Percentiles rank a stretch among this genome's conserved stretches.
These are phyloP conservation scores for Capsella bursapastoris DNA, from an alignment of 345 rosid genomes.

Conservation along the genomic window DNA sequence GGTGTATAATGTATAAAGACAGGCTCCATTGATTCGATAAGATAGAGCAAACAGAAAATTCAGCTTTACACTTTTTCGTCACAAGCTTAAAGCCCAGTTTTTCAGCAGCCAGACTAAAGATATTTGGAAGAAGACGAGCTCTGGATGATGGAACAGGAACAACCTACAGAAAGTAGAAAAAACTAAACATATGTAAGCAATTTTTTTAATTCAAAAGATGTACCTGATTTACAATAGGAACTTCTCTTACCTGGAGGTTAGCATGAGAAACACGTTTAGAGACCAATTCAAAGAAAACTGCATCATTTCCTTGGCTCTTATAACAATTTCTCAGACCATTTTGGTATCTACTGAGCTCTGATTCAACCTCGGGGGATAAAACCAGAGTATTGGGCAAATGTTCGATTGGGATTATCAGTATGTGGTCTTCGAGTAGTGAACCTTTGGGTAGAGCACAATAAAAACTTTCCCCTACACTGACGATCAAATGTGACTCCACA, in stretches of 20 bases:
- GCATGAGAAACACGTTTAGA: conserved; percentile 81
- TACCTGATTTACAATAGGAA: neutral
- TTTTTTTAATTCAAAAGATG: neutral
- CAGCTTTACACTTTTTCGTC: conserved; percentile 59
- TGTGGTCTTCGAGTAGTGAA: conserved; percentile 76
- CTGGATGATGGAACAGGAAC: conserved; percentile 84
- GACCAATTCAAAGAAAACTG: conserved; percentile 85
- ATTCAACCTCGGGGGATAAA: conserved; percentile 58
- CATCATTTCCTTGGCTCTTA: conserved; percentile 68
- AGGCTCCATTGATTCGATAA: conserved; percentile 1
- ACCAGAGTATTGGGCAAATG: conserved; percentile 75
- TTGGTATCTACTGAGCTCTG: conserved; percentile 65
- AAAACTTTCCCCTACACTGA: conserved; percentile 75
- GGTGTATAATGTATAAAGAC: neutral
- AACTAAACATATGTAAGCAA: neutral
- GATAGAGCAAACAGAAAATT: neutral
- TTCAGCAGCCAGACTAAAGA: conserved; percentile 81
- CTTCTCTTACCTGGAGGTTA: conserved; percentile 78
- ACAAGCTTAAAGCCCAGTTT: conserved; percentile 84
- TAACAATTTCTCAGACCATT: conserved; percentile 67
- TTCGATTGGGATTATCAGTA: conserved; percentile 71
- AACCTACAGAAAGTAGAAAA: conserved; percentile 48
- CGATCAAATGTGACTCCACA: conserved; percentile 75
- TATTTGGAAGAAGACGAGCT: conserved; percentile 60
- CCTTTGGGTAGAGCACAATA: conserved; percentile 92